phyloP scores from a whole-genome alignment of 73 alveolate species.

The Paramecium sexaurelia region DNA sequence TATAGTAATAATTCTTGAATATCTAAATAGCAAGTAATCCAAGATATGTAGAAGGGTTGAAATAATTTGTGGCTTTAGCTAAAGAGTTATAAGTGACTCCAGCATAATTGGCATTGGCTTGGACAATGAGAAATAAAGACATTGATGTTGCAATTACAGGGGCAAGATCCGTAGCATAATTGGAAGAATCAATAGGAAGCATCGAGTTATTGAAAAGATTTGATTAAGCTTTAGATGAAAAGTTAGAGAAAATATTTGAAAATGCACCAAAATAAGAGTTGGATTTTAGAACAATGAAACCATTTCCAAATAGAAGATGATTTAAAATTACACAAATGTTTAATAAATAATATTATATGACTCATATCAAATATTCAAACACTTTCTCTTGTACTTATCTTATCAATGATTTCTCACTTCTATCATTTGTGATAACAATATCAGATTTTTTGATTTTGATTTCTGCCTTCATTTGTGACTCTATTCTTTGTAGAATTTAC shows the following conservation, averaged over 20 bases:
- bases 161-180: constrained; percentile 72
- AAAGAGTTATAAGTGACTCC: constrained; percentile 73
- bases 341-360: background rate
- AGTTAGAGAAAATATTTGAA: constrained; percentile 72
- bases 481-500: constrained; percentile 74
- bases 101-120: constrained; percentile 84
- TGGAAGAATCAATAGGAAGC: constrained; percentile 79
- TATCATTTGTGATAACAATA: constrained; percentile 77
- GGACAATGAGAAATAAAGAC: constrained; percentile 87
- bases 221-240: constrained; percentile 73
- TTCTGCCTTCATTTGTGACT: constrained; percentile 80
- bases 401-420: constrained; percentile 69
- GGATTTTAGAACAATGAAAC: constrained; percentile 57
- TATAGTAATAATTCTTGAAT: background rate
- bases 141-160: constrained; percentile 82
- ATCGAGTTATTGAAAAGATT: constrained; percentile 75
- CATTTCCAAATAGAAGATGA: constrained; percentile 9
- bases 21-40: constrained; percentile 37
- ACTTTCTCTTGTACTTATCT: constrained; percentile 50
- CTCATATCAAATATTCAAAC: constrained; percentile 49
- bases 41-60: constrained; percentile 33
- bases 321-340: too few species aligned
- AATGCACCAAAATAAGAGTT: constrained; percentile 74
- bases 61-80: constrained; percentile 62
- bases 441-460: constrained; percentile 78